Base-by-base conservation (phyloP, 2,329 filamentous ascomycete genomes). In the Botrytis elliptica region DNA sequence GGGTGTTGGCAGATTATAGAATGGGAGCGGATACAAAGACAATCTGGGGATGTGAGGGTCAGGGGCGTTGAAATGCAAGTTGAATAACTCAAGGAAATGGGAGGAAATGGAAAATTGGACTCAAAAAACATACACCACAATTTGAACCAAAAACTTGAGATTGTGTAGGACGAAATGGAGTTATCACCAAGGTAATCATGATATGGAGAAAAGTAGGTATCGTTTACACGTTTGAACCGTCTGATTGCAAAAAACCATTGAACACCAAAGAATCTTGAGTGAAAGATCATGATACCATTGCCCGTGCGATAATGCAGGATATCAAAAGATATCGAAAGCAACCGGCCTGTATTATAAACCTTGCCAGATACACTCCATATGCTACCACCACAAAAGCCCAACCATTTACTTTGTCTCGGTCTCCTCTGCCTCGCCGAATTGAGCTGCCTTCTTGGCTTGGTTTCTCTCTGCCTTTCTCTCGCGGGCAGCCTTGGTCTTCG, bases 401-500 rank as follows among this genome's bases (percentile, higher is more conserved):
- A 75, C 75, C 70, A 74, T 79, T 76, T 81, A 81, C 77, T 82
- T 81, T 70, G 78, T 78, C 78, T 82, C 80, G 76, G 78, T 78
- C 75, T 80, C 87, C 82, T 88, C 87, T 76, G 83, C 89, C 83
- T 94, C 94, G 84, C 88, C 93, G 83, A 92, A 84, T 85, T 97
- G 85, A 83, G 93, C 94, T 84, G 90, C 92, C 85, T 94, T 91
- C 95, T 99, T 99, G 85, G 92, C 91, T 84, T 88, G 86, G 85
- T 92, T 90, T 87, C 97, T 93, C 90, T 97, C 94, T 87, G 91
- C 87, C 92, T 96, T 96, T 89, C 96, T 92, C 92, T 98, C 96
- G 88, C 96, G 94, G 83, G 96, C 96, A 84, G 96, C 96, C 95
- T 98, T 98, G 91, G 94, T 98, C 94, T 97, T 98, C 86, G 94